Conservation (phyloP, 1,284 basidiomycete species). For the Austroboletus niveus region DNA sequence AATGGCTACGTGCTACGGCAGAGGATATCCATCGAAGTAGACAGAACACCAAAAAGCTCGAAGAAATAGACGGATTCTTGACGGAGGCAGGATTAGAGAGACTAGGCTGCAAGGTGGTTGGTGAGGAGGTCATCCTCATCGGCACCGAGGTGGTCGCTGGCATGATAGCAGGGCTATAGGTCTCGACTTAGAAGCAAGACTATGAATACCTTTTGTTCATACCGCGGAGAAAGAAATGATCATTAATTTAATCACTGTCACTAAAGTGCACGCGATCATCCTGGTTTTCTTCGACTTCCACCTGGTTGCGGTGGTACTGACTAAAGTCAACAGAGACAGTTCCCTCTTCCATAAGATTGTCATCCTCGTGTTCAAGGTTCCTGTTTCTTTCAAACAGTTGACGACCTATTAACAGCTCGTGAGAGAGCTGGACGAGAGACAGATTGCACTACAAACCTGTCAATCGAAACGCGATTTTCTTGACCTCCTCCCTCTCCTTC, state of each 20-base stretch:
- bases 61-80: slow-evolving; percentile 57
- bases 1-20: slow-evolving; percentile 67
- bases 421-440: slow-evolving; percentile 7
- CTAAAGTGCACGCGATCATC: slow-evolving; percentile 69
- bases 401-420: slow-evolving; percentile 54
- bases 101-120: slow-evolving; percentile 45
- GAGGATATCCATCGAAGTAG: slow-evolving; percentile 47
- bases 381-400: slow-evolving; percentile 86
- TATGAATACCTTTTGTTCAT: slow-evolving; percentile 13
- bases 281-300: slow-evolving; percentile 60
- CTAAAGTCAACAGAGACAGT: slow-evolving; percentile 82
- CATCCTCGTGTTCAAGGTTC: slow-evolving; percentile 67
- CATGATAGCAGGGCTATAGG: slow-evolving; percentile 43
- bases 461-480: slow-evolving; percentile 60
- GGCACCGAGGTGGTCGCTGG: slow-evolving; percentile 39
- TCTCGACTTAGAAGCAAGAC: slow-evolving; percentile 10
- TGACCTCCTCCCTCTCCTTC: slow-evolving; percentile 90
- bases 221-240: not conserved
- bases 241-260: slow-evolving; percentile 75
- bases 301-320: slow-evolving; percentile 73
- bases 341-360: slow-evolving; percentile 78
- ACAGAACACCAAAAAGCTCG: slow-evolving; percentile 30
- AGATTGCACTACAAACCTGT: slow-evolving; percentile 55
- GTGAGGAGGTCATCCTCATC: slow-evolving; percentile 37
- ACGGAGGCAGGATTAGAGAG: slow-evolving; percentile 43